Percentiles rank a stretch among this genome's conserved stretches.
Conservation (phyloP, 441 rosid genomes). For the Corymbia citriodora region DNA sequence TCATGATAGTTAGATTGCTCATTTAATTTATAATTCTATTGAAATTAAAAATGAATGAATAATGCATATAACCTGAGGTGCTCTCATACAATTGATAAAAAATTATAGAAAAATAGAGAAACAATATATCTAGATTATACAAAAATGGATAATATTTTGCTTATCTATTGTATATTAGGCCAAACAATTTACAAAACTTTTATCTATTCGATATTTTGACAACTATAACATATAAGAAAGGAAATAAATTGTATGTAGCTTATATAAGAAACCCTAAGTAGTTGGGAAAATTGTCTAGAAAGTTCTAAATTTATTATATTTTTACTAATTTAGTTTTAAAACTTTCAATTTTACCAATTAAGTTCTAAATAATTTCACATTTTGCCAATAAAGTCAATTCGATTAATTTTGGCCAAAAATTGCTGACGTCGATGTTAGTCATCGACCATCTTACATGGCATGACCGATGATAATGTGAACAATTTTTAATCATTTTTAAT, state of each 20-base stretch:
- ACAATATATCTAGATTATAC: background rate
- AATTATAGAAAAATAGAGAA: background rate
- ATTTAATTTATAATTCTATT: background rate
- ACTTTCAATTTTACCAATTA: background rate
- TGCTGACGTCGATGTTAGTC: background rate
- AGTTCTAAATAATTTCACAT: background rate
- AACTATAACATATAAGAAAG: background rate
- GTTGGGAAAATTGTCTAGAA: background rate
- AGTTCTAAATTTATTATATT: background rate
- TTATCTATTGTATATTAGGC: background rate
- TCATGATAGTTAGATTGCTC: background rate
- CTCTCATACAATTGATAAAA: background rate
- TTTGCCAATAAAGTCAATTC: background rate
- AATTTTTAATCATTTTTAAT: no score
- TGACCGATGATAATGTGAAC: accelerated
- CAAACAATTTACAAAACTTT: background rate
- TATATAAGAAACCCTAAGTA: background rate
- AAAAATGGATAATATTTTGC: background rate
- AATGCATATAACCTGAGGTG: background rate
- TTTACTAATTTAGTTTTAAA: no score
- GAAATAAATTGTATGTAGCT: background rate
- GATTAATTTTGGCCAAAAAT: no score
- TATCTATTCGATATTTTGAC: background rate
- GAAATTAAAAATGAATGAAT: background rate
- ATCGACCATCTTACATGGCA: background rate